phyloP scores from a whole-genome alignment of 169 alveolate species.

The Plasmodium gallinaceum region DNA sequence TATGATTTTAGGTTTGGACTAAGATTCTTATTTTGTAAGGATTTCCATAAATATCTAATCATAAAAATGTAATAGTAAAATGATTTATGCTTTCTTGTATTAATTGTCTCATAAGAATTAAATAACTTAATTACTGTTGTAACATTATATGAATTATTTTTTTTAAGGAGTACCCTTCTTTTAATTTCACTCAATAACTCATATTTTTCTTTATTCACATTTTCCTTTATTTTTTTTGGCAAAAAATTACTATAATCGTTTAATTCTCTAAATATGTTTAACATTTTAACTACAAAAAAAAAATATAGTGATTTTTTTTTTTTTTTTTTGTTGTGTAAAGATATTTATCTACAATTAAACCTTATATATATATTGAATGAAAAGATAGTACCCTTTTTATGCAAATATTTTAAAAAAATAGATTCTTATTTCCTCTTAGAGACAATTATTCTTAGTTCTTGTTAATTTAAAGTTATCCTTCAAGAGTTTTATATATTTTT shows the following conservation, averaged over 20 bases:
- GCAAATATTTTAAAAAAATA: no score
- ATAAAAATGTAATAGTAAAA: conserved; percentile 68
- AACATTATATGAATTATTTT: conserved; percentile 49
- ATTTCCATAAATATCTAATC: conserved; percentile 66
- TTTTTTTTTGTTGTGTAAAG: not conserved
- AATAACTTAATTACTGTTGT: conserved; percentile 51
- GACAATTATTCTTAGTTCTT: no score
- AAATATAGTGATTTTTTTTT: not conserved
- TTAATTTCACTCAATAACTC: conserved; percentile 46
- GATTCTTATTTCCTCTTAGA: no score
- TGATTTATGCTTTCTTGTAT: conserved; percentile 49
- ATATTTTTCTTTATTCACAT: conserved; percentile 67
- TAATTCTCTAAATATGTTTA: conserved; percentile 57
- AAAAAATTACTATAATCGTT: conserved; percentile 58
- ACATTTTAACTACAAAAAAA: not conserved
- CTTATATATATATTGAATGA: no score
- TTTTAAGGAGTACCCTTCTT: conserved; percentile 29
- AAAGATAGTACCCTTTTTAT: no score
- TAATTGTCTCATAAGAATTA: conserved; percentile 47
- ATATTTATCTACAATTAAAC: no score
- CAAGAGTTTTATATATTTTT: not conserved
- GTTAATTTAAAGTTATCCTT: not conserved
- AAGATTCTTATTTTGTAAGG: conserved; percentile 38
- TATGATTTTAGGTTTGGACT: conserved; percentile 62
- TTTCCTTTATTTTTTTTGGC: conserved; percentile 54